Evolutionary conservation across 306 rosid genomes (phyloP), one percentile per base, ranked within the genome.

Genomic region (Urtica urens): DNA sequence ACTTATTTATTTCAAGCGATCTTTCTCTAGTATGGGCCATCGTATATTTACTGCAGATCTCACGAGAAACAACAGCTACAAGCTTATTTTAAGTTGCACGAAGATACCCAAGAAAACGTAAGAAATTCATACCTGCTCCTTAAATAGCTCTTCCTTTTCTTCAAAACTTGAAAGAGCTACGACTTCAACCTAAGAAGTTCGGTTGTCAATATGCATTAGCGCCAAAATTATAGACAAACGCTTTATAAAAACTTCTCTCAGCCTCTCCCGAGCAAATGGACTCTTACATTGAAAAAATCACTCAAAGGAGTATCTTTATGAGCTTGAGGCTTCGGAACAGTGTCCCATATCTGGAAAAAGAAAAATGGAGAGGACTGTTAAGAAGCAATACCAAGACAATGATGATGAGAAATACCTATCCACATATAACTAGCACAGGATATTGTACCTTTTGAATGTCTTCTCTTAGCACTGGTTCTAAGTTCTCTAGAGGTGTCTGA

Each of bases 141-240:
- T 75, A 55, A 92, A 92, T 66, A 73, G 93, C 68, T 92, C 96
- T 71, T 92, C 99, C 74, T 92, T 92, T 72, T 92, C 99, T 76
- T 92, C 99, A 68, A 23, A 92, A 79, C 94, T 92, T 65, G 96
- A 79, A 50, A 92, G 93, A 50, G 99, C 99, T 51, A 80, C 93
- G 60, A 92, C 99, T 74, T 85, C 94, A 56, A 92, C 96, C 99
- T 92, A 79, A 22, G 23, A 64, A 76, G 30, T 66, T 59, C 49
- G 40, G 56, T 64, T 52, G 57, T 55, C 74, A 74, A 47, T 23
- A 63, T 8, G 65, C 27, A 68, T 50, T 1, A 27, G 26, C 49
- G 50, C 14, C 22, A 22, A 29, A 60, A n/a, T 23, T 20, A 35
- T 37, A 13, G 8, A 63, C 20, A 26, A 30, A 26, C 5, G 17